These are phyloP conservation scores for Cercospora sp. DNA, from an alignment of 2,329 filamentous ascomycete genomes.

Conservation along the genomic window DNA sequence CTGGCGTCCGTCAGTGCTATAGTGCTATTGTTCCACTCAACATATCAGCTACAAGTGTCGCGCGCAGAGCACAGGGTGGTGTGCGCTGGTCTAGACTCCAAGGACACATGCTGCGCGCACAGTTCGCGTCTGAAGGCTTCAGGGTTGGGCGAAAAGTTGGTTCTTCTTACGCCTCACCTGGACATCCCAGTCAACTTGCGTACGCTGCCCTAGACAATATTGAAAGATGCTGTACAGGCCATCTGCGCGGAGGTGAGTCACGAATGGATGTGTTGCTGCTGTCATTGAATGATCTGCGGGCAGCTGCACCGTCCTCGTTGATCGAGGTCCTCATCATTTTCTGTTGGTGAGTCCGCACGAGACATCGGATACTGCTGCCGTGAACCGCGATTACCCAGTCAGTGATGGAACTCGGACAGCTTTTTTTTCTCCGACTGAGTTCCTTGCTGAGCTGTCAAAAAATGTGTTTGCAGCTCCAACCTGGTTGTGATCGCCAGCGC, in stretches of 20 bases:
- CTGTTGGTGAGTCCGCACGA: not conserved
- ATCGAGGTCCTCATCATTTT: not conserved
- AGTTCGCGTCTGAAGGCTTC: not conserved
- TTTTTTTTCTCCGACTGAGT: not conserved
- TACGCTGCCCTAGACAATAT: not conserved
- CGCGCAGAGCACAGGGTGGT: not conserved
- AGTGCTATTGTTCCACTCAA: not conserved
- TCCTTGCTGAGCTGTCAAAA: not conserved
- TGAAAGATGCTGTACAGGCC: not conserved
- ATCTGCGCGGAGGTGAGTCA: not conserved
- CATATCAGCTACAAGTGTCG: not conserved
- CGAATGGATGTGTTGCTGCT: not conserved
- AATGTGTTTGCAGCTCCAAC: not conserved
- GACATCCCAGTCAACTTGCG: not conserved
- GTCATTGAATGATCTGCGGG: not conserved
- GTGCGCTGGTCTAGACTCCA: not conserved
- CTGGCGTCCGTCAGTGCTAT: not conserved
- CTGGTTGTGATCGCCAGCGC: not conserved
- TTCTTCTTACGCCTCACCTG: not conserved
- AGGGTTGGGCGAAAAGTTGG: not conserved
- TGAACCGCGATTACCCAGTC: not conserved
- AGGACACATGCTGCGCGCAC: not conserved
- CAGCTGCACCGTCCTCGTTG: not conserved
- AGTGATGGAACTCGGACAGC: not conserved
- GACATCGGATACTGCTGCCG: not conserved